A percentile compares a stretch with the other conserved stretches of the same genome.
Evolutionary conservation across 805 yeast genomes (phyloP).

Genomic region (Henningerozyma blattae): DNA sequence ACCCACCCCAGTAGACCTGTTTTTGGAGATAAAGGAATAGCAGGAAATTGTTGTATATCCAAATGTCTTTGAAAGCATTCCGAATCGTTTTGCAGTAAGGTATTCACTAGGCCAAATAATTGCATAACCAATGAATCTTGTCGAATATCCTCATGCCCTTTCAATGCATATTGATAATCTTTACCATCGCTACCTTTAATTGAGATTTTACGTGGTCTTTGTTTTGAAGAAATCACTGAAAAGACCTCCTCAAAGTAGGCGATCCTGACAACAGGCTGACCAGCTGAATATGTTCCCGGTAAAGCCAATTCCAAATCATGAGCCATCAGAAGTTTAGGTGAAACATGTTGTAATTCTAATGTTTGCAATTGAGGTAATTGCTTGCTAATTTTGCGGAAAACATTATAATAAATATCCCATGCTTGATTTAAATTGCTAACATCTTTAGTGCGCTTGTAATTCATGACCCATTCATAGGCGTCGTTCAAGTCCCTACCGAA

Average conservation of each 20-base stretch:
- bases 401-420: constrained; percentile 93
- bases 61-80: constrained; percentile 94
- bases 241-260: constrained; percentile 69
- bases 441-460: constrained; percentile 76
- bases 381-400: constrained; percentile 80
- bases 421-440: constrained; percentile 87
- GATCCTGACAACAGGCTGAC: constrained; percentile 65
- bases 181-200: constrained; percentile 87
- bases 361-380: constrained; percentile 80
- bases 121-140: constrained; percentile 98
- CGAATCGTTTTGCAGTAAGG: constrained; percentile 76
- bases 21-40: constrained; percentile 91
- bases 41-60: constrained; percentile 84
- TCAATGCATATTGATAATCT: constrained; percentile 67
- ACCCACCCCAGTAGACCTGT: constrained; percentile 98
- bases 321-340: constrained; percentile 77
- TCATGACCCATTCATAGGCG: constrained; percentile 88
- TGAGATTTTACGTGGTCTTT: constrained; percentile 79
- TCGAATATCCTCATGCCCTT: constrained; percentile 96
- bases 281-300: constrained; percentile 88
- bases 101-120: constrained; percentile 87
- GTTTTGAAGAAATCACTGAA: constrained; percentile 85
- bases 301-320: constrained; percentile 74
- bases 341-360: constrained; percentile 82
- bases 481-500: constrained; percentile 88